Evolutionary conservation across 495 filamentous ascomycete genomes (phyloP).

Genomic region (Podospora sp.): DNA sequence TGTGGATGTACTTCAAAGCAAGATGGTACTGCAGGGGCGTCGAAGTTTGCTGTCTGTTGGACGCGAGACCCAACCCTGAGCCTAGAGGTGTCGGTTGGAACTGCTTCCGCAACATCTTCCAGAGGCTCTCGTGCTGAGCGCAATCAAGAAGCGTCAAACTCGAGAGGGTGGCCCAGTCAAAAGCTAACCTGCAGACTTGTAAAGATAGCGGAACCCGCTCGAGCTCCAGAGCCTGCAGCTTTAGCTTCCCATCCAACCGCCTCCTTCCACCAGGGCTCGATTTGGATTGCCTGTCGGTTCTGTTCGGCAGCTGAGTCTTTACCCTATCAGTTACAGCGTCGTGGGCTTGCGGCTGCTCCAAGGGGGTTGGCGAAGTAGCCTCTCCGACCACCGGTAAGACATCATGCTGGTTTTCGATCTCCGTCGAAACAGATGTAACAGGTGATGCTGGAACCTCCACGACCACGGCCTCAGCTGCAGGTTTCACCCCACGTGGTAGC

Average conservation of each 20-base stretch:
- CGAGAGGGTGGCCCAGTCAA: conserved; percentile 81
- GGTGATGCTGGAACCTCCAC: conserved; percentile 1
- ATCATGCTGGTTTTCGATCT: background rate
- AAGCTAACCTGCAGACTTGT: conserved; percentile 64
- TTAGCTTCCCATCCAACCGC: conserved; percentile 57
- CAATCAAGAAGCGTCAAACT: conserved; percentile 83
- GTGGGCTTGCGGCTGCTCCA: background rate
- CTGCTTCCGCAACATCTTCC: conserved; percentile 73
- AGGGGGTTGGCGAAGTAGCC: background rate
- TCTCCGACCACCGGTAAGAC: background rate
- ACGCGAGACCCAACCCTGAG: conserved; percentile 32
- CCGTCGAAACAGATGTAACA: conserved; percentile 6
- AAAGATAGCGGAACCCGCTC: conserved; percentile 79
- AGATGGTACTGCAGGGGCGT: conserved; percentile 63
- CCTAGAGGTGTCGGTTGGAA: conserved; percentile 61
- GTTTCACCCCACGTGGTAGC: conserved; percentile 1
- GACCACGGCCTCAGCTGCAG: background rate
- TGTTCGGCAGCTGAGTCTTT: background rate
- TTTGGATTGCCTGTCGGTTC: conserved; percentile 2
- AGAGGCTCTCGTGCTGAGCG: conserved; percentile 74
- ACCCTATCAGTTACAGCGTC: background rate
- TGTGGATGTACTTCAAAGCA: conserved; percentile 78
- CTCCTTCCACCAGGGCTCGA: conserved; percentile 20
- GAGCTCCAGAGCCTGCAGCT: conserved; percentile 75
- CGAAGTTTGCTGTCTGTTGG: conserved; percentile 16